Evolutionary conservation across 192 early-diverging fungal genomes (phyloP).

Genomic region (Chytriomyces confervae): DNA sequence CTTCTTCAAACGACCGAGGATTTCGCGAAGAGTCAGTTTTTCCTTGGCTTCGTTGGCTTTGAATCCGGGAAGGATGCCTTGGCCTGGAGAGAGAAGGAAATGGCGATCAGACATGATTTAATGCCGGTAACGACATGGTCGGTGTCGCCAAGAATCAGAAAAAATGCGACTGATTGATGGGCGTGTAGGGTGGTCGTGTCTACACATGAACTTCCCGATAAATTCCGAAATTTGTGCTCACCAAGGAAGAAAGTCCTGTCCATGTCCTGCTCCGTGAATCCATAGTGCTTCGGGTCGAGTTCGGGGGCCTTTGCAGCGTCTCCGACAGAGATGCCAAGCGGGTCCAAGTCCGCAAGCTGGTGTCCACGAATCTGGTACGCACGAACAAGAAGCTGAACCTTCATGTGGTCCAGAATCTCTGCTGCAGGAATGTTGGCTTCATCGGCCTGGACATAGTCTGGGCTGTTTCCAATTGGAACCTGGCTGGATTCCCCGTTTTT

Average conservation of each 20-base stretch:
- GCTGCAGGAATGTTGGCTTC: conserved; percentile 61
- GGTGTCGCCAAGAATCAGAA: background rate
- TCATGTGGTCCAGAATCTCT: conserved; percentile 95
- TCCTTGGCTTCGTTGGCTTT: conserved; percentile 62
- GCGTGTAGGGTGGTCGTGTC: background rate
- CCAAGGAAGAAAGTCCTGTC: conserved; percentile 89
- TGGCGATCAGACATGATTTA: too few relatives aligned
- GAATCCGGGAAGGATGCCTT: conserved; percentile 93
- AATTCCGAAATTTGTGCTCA: conserved; percentile 52
- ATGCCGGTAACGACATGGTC: too few relatives aligned
- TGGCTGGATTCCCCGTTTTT: too few relatives aligned
- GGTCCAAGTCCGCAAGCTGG: conserved; percentile 94
- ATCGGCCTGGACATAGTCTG: background rate
- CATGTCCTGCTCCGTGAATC: conserved; percentile 91
- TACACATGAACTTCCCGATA: conserved; percentile 50
- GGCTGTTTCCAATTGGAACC: too few relatives aligned
- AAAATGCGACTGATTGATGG: background rate
- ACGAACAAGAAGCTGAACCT: conserved; percentile 94
- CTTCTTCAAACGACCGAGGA: conserved; percentile 77
- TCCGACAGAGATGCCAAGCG: conserved; percentile 80
- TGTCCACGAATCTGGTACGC: conserved; percentile 96
- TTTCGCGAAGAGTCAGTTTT: conserved; percentile 87
- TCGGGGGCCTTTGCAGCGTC: conserved; percentile 74
- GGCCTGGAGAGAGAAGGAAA: conserved; percentile 53
- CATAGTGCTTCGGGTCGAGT: conserved; percentile 86